Conservation (phyloP, 148 eudicot species). For the Arbutus unedo region DNA sequence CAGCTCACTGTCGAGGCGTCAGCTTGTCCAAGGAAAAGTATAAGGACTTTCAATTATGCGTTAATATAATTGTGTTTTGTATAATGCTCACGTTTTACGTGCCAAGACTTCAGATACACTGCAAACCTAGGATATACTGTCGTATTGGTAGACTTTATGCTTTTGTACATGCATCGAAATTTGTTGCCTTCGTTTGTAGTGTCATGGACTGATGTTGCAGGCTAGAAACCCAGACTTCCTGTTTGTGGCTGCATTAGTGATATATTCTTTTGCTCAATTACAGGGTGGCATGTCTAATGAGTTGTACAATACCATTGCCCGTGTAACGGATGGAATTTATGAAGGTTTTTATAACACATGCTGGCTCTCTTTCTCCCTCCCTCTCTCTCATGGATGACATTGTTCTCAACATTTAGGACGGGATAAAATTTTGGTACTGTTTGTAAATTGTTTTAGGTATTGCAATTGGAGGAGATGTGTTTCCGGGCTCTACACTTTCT, state of each 20-base stretch:
- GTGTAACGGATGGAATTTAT: constrained; percentile 94
- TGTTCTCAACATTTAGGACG: neutral
- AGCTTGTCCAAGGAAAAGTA: neutral
- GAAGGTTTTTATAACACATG: constrained; percentile 52
- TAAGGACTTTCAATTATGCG: neutral
- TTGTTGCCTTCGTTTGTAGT: neutral
- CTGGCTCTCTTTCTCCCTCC: neutral
- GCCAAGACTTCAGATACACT: neutral
- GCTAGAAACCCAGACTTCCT: neutral
- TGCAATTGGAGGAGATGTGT: constrained; percentile 99
- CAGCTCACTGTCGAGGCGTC: neutral
- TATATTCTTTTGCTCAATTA: constrained; percentile 18
- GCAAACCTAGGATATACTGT: neutral
- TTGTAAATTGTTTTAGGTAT: constrained; percentile 47
- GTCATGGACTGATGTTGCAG: neutral
- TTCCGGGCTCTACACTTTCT: constrained; percentile 96
- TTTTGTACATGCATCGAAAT: neutral
- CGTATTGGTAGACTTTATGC: neutral
- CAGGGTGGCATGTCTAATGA: constrained; percentile 99
- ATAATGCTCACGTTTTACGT: neutral
- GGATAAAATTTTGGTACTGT: neutral
- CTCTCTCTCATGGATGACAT: neutral
- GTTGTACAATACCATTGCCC: constrained; percentile 84
- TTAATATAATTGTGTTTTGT: neutral
- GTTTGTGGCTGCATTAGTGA: constrained; percentile 4